Evolutionary conservation across 2,329 filamentous ascomycete species (phyloP).

Genomic region (Colletotrichum theobromicola): DNA sequence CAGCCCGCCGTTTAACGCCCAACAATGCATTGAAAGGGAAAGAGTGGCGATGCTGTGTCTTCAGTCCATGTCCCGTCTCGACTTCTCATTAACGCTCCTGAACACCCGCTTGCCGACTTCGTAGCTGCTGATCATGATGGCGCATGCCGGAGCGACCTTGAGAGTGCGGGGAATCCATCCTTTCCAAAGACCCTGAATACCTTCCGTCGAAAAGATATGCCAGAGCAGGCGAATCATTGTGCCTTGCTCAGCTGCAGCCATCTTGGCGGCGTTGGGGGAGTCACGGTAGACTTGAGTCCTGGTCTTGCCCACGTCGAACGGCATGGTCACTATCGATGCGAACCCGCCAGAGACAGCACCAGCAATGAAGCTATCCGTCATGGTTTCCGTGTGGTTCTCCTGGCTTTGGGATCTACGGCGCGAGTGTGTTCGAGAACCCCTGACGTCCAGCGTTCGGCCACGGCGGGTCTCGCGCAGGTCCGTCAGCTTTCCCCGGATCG

Average conservation of each 20-base stretch:
- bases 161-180: conserved; percentile 92
- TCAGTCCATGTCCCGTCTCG: conserved; percentile 22
- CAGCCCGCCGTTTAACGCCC: conserved; percentile 17
- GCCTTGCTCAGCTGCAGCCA: conserved; percentile 70
- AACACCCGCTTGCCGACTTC: conserved; percentile 94
- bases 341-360: conserved; percentile 84
- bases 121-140: conserved; percentile 99
- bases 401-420: conserved; percentile 64
- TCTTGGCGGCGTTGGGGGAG: conserved; percentile 37
- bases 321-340: conserved; percentile 88
- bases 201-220: conserved; percentile 90
- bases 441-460: conserved; percentile 44
- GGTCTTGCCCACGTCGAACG: conserved; percentile 98
- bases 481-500: conserved; percentile 73
- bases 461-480: conserved; percentile 65
- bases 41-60: neutral
- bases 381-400: conserved; percentile 77
- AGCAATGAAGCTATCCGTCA: conserved; percentile 87
- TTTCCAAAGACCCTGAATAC: conserved; percentile 79
- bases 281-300: conserved; percentile 85
- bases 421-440: conserved; percentile 43
- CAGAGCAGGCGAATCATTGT: conserved; percentile 84
- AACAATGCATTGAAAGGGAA: conserved; percentile 9
- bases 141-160: conserved; percentile 95
- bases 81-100: conserved; percentile 69